Evolutionary conservation across 768 basidiomycete species (phyloP).

Genomic region (Macrolepiota fuliginosa): DNA sequence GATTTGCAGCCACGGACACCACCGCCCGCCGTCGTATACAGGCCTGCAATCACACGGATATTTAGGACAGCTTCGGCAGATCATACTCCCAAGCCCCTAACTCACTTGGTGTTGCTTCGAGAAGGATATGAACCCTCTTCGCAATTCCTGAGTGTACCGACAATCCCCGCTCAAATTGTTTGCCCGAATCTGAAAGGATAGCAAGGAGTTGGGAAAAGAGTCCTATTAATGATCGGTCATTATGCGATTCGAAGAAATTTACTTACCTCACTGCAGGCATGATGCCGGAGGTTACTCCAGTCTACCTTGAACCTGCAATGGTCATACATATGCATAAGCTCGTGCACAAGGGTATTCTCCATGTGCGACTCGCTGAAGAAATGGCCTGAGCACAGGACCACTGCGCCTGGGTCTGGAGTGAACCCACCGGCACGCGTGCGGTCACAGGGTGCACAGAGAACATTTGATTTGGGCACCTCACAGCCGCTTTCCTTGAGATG

Average conservation of each 20-base stretch:
- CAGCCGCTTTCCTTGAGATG: slow-evolving; percentile 80
- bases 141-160: slow-evolving; percentile 76
- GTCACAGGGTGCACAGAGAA: slow-evolving; percentile 87
- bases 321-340: slow-evolving; percentile 94
- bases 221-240: neutral
- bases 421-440: slow-evolving; percentile 76
- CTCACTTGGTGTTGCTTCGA: slow-evolving; percentile 92
- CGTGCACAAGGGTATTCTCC: slow-evolving; percentile 93
- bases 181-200: slow-evolving; percentile 75
- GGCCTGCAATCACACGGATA: slow-evolving; percentile 42
- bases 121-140: slow-evolving; percentile 73
- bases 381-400: slow-evolving; percentile 83
- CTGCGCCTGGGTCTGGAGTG: slow-evolving; percentile 69
- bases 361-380: slow-evolving; percentile 82
- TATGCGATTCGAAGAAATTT: neutral
- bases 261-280: slow-evolving; percentile 94
- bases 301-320: slow-evolving; percentile 93
- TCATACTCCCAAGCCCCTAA: neutral
- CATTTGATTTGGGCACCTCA: slow-evolving; percentile 64
- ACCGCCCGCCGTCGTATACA: slow-evolving; percentile 90
- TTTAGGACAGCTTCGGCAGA: slow-evolving; percentile 4
- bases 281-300: slow-evolving; percentile 87
- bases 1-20: slow-evolving; percentile 77
- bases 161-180: slow-evolving; percentile 95
- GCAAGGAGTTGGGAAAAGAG: neutral